Conservation (phyloP, 73 alveolate genomes). For the Uronychia setigera region DNA sequence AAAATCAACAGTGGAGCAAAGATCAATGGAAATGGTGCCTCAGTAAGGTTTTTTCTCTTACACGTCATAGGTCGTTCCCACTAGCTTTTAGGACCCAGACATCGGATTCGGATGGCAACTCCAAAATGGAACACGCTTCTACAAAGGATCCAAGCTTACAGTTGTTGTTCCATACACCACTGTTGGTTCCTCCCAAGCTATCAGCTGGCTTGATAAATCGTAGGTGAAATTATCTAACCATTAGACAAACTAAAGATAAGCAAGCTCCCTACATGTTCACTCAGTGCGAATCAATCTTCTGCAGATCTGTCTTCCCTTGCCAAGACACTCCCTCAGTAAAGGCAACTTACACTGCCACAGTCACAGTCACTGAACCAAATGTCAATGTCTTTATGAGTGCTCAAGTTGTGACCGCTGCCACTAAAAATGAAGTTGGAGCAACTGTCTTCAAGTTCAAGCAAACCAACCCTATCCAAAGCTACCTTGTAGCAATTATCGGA, state of each 20-base stretch:
- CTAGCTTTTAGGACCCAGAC: neutral
- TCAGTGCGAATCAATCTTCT: conserved; percentile 85
- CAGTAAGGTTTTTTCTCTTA: conserved; percentile 21
- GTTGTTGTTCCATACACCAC: conserved; percentile 52
- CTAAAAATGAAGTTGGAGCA: conserved; percentile 31
- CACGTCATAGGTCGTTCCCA: neutral
- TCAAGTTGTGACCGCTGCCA: neutral
- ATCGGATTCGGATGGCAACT: neutral
- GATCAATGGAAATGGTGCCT: conserved; percentile 33
- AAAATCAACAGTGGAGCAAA: conserved; percentile 16
- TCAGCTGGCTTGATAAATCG: conserved; percentile 27
- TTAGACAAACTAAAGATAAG: conserved; percentile 71
- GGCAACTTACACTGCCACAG: conserved; percentile 75
- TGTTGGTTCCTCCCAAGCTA: conserved; percentile 34
- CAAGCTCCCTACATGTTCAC: conserved; percentile 85
- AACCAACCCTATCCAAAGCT: conserved; percentile 74
- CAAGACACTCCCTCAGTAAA: conserved; percentile 93
- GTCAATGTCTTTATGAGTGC: conserved; percentile 68
- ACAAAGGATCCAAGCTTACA: neutral
- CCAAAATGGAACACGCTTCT: neutral
- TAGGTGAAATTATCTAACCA: neutral
- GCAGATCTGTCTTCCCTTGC: conserved; percentile 90
- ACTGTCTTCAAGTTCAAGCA: conserved; percentile 50
- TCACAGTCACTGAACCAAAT: conserved; percentile 30
- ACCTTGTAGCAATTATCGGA: conserved; percentile 80